Percentiles rank a stretch among this genome's conserved stretches.
These are phyloP conservation scores for Ustilago curta DNA, from an alignment of 1,284 basidiomycete species.

Conservation along the genomic window DNA sequence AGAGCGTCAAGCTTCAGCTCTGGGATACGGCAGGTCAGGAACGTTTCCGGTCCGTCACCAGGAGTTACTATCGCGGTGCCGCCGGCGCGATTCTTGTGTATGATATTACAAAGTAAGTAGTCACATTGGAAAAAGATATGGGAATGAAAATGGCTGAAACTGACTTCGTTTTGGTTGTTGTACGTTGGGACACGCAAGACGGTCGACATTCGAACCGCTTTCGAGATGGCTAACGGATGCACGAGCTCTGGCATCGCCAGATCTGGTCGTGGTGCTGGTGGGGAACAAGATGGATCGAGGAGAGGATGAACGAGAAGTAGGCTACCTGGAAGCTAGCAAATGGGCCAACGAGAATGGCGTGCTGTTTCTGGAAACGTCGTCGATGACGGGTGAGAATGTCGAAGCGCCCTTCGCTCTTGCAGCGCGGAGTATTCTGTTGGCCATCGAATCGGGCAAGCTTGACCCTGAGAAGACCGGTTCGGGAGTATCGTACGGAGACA, in stretches of 20 bases:
- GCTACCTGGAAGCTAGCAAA: slow-evolving; percentile 89
- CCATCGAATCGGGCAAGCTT: slow-evolving; percentile 88
- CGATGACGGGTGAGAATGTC: slow-evolving; percentile 90
- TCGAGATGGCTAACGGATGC: slow-evolving; percentile 91
- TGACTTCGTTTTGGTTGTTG: neutral
- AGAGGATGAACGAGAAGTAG: slow-evolving; percentile 89
- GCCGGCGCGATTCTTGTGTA: slow-evolving; percentile 82
- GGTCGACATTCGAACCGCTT: slow-evolving; percentile 79
- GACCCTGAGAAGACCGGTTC: slow-evolving; percentile 93
- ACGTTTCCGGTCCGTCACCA: slow-evolving; percentile 83
- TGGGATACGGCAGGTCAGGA: slow-evolving; percentile 66
- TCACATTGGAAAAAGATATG: slow-evolving; percentile 67
- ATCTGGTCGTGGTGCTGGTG: slow-evolving; percentile 89
- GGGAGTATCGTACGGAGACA: slow-evolving; percentile 95
- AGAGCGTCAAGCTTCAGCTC: slow-evolving; percentile 84
- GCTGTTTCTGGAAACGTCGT: slow-evolving; percentile 88
- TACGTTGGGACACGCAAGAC: slow-evolving; percentile 9
- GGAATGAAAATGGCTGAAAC: neutral
- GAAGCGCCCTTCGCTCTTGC: slow-evolving; percentile 91
- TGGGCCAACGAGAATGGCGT: slow-evolving; percentile 91
- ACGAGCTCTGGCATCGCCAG: slow-evolving; percentile 84
- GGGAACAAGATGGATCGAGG: slow-evolving; percentile 93
- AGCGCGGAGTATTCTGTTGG: slow-evolving; percentile 88
- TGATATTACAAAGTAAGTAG: slow-evolving; percentile 83
- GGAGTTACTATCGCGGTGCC: slow-evolving; percentile 95